Percentiles rank a stretch among this genome's conserved stretches.
phyloP scores from a whole-genome alignment of 1,284 basidiomycete genomes.

The Trichosporon sp. region DNA sequence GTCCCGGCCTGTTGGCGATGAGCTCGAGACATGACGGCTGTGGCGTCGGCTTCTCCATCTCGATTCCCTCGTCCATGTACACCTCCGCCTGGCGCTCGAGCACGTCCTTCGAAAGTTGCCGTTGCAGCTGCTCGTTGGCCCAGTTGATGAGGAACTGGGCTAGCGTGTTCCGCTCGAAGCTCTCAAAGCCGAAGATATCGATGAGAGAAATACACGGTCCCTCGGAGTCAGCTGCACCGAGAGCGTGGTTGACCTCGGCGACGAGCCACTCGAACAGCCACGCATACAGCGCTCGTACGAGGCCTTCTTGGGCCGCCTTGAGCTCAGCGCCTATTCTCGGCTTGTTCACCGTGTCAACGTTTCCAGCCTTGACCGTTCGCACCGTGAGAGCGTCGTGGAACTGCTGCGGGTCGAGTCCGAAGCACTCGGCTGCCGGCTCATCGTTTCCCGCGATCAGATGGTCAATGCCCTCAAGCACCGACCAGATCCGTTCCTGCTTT shows the following conservation, averaged over 20 bases:
- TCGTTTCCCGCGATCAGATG: slow-evolving; percentile 26
- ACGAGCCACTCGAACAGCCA: slow-evolving; percentile 33
- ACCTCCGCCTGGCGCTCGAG: slow-evolving; percentile 31
- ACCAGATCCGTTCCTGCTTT: slow-evolving; percentile 28
- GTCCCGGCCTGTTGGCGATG: slow-evolving; percentile 25
- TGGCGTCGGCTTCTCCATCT: slow-evolving; percentile 23
- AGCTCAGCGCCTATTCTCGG: slow-evolving; percentile 29
- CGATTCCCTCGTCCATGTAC: slow-evolving; percentile 31
- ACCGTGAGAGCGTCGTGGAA: slow-evolving; percentile 28
- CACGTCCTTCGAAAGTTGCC: slow-evolving; percentile 30
- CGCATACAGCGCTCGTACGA: slow-evolving; percentile 32
- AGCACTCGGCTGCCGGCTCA: slow-evolving; percentile 19
- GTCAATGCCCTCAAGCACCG: slow-evolving; percentile 30
- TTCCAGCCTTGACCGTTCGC: slow-evolving; percentile 29
- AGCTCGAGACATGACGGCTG: slow-evolving; percentile 29
- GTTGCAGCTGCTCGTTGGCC: slow-evolving; percentile 34
- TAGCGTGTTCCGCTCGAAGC: slow-evolving; percentile 29
- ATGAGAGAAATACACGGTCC: slow-evolving; percentile 29
- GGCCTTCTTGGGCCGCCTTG: slow-evolving; percentile 29
- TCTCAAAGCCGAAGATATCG: slow-evolving; percentile 35
- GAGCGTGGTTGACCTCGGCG: slow-evolving; percentile 26
- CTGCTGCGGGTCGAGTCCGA: slow-evolving; percentile 25
- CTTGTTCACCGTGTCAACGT: slow-evolving; percentile 27
- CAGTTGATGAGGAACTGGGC: slow-evolving; percentile 36
- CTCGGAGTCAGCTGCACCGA: slow-evolving; percentile 25